Evolutionary conservation across 139 green algal genomes (phyloP).

Genomic region (Coelastrella sp.): DNA sequence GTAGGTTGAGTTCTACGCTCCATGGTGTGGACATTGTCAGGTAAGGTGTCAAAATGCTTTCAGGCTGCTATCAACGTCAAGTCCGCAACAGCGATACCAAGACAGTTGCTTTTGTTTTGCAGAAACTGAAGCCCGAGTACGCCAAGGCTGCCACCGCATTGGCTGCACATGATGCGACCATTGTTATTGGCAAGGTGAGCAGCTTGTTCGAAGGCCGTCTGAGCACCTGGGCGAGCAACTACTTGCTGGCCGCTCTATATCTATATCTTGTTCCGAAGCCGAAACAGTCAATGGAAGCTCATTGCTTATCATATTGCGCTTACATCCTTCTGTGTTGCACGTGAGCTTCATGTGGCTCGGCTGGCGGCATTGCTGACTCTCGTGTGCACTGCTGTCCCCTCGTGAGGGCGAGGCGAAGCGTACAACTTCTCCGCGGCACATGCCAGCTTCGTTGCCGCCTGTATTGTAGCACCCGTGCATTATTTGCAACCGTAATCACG

Average conservation of each 20-base stretch:
- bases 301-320: neutral
- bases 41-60: constrained; percentile 29
- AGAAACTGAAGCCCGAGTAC: constrained; percentile 84
- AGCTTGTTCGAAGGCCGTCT: neutral
- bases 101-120: constrained; percentile 2
- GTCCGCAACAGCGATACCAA: neutral
- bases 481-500: neutral
- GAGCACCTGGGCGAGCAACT: neutral
- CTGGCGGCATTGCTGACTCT: neutral
- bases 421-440: too few relatives aligned
- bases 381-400: neutral
- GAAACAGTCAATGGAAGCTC: neutral
- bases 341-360: neutral
- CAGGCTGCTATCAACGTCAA: neutral
- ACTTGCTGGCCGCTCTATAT: neutral
- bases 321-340: neutral
- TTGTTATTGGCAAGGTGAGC: constrained; percentile 84
- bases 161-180: constrained; percentile 65
- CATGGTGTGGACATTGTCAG: constrained; percentile 89
- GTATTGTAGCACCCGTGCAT: neutral
- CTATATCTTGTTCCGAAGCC: too few relatives aligned
- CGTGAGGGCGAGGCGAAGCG: too few relatives aligned
- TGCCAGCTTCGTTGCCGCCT: too few relatives aligned
- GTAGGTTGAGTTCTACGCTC: constrained; percentile 85
- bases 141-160: constrained; percentile 78